Percentiles rank a stretch among this genome's conserved stretches.
Evolutionary conservation across 257 asterid species (phyloP).

Genomic region (Catharanthus roseus): DNA sequence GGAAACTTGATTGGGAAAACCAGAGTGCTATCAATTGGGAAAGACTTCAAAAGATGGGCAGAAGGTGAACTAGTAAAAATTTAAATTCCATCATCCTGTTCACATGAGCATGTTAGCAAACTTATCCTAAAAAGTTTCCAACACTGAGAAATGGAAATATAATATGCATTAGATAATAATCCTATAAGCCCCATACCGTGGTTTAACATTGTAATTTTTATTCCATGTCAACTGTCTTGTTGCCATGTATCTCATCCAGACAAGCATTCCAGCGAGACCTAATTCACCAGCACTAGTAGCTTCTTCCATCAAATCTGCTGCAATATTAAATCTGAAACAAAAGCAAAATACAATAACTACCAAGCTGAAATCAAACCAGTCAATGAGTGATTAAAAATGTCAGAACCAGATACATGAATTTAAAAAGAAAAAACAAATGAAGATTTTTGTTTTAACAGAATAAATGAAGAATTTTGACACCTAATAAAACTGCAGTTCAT

Average conservation of each 20-base stretch:
- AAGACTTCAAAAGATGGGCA: neutral
- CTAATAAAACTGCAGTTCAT: neutral
- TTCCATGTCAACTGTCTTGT: constrained; percentile 97
- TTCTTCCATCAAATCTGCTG: constrained; percentile 84
- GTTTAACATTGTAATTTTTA: constrained; percentile 96
- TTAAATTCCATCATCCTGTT: neutral
- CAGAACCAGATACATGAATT: neutral
- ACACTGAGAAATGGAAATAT: neutral
- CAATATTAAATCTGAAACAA: constrained; percentile 81
- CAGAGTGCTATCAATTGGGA: neutral
- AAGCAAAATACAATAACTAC: neutral
- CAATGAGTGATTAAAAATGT: neutral
- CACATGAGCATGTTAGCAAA: neutral
- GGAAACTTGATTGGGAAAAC: constrained; percentile 1
- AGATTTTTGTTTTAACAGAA: too few species aligned
- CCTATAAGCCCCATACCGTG: constrained; percentile 56
- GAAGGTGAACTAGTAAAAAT: neutral
- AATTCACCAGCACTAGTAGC: constrained; percentile 73
- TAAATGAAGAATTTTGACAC: neutral
- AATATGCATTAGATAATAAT: neutral
- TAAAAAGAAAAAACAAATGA: neutral
- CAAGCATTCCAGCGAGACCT: constrained; percentile 91
- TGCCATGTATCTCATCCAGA: constrained; percentile 99
- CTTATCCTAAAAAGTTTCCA: neutral
- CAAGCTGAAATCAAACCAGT: neutral